These are phyloP conservation scores for Thinopyrum elongatum DNA, from an alignment of 176 grass and related monocot genomes.

Conservation along the genomic window DNA sequence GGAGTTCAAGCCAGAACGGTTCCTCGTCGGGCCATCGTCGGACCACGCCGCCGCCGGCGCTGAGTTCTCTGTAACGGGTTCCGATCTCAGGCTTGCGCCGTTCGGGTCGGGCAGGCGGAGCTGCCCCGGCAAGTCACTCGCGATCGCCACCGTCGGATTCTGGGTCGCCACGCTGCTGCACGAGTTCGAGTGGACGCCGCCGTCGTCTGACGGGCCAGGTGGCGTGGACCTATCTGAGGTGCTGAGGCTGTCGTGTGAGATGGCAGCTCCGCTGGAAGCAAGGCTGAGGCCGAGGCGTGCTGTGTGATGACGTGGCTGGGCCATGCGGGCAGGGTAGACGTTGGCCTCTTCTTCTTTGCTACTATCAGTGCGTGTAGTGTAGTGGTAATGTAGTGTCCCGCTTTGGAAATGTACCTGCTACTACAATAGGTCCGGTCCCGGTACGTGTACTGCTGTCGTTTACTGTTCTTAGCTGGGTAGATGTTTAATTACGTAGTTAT, in stretches of 20 bases:
- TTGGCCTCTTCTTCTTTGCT: background rate
- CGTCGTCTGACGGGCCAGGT: background rate
- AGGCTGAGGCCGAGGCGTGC: conserved; percentile 31
- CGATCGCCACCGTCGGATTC: conserved; percentile 54
- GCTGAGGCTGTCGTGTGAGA: conserved; percentile 77
- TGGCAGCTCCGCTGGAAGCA: conserved; percentile 56
- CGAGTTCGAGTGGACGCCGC: conserved; percentile 64
- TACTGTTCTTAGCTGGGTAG: background rate
- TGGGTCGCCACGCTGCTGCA: conserved; percentile 60
- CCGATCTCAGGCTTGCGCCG: conserved; percentile 70
- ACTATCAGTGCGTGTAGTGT: background rate
- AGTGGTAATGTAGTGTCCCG: background rate
- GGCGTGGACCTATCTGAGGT: conserved; percentile 68
- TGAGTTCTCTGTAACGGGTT: conserved; percentile 40
- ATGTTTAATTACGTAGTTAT: background rate
- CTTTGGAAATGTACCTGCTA: background rate
- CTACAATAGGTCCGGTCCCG: background rate
- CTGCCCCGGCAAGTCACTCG: conserved; percentile 75
- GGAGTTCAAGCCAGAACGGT: conserved; percentile 55
- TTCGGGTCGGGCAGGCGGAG: conserved; percentile 71
- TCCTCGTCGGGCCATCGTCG: background rate
- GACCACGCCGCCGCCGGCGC: background rate
- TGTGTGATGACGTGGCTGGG: background rate
- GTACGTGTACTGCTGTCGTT: background rate
- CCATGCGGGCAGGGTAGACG: background rate